These are phyloP conservation scores for Magnolia officinalis DNA, from an alignment of 164 flowering plant species.

Conservation along the genomic window DNA sequence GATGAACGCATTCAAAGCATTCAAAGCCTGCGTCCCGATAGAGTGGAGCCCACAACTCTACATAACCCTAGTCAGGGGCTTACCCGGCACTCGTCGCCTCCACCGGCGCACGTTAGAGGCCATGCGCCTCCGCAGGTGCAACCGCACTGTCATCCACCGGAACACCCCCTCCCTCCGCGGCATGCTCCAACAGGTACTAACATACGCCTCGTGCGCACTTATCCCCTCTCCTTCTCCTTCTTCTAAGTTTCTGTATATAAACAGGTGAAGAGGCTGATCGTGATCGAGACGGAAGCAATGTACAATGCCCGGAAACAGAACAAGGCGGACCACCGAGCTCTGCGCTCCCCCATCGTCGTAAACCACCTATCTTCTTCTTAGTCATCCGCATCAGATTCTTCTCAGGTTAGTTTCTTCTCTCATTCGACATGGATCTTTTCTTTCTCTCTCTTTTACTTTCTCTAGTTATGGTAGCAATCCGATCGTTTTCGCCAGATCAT, in stretches of 20 bases:
- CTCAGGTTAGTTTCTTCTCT: conserved; percentile 11
- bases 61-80: conserved; percentile 80
- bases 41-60: conserved; percentile 78
- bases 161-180: conserved; percentile 92
- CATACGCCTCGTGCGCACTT: neutral
- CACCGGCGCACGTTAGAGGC: conserved; percentile 87
- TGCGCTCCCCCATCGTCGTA: conserved; percentile 72
- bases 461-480: too few relatives aligned
- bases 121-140: conserved; percentile 67
- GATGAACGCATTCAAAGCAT: conserved; percentile 83
- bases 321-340: conserved; percentile 51
- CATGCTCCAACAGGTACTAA: conserved; percentile 84
- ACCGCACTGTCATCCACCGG: conserved; percentile 78
- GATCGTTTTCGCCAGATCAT: too few relatives aligned
- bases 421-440: neutral
- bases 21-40: conserved; percentile 71
- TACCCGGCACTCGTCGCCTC: conserved; percentile 81
- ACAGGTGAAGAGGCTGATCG: conserved; percentile 90
- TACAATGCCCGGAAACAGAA: conserved; percentile 71
- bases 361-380: conserved; percentile 49
- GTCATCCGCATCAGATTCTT: conserved; percentile 4
- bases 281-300: conserved; percentile 91
- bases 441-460: neutral
- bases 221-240: neutral
- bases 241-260: neutral